phyloP scores from a whole-genome alignment of 495 filamentous ascomycete genomes.

The Clohesyomyces aquaticus region DNA sequence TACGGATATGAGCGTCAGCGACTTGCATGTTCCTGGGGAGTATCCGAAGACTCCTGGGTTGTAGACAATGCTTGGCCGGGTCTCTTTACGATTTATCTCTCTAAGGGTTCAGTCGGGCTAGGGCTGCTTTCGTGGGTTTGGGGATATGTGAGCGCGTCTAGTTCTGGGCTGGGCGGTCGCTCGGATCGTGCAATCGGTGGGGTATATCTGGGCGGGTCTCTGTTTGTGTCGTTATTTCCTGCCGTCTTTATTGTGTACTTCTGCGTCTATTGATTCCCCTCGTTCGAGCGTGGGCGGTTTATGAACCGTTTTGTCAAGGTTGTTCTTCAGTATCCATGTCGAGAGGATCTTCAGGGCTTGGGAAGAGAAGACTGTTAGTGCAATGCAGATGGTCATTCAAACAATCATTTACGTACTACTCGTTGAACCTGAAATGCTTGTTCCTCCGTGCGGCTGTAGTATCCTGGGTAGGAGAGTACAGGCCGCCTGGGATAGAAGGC shows the following conservation, averaged over 20 bases:
- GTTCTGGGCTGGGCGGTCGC: neutral
- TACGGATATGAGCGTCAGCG: conserved; percentile 45
- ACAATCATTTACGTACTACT: no score
- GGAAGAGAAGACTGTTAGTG: no score
- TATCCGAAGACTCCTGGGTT: conserved; percentile 32
- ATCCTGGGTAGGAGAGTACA: no score
- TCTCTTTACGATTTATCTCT: neutral
- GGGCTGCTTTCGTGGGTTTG: neutral
- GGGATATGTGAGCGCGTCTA: neutral
- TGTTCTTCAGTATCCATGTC: no score
- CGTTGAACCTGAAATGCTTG: no score
- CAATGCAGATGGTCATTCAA: no score
- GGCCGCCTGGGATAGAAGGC: no score
- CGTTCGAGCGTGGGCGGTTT: conserved; percentile 18
- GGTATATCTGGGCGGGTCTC: neutral
- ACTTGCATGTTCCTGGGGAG: conserved; percentile 48
- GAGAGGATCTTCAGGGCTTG: no score
- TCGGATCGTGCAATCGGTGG: neutral
- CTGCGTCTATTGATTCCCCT: conserved; percentile 1
- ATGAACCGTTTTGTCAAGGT: neutral
- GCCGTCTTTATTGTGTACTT: neutral
- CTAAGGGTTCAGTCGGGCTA: neutral
- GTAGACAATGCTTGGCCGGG: neutral
- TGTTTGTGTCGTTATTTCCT: neutral
- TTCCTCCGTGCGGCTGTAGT: no score